phyloP scores from a whole-genome alignment of 371 early-diverging fungal genomes.

The Mucor saturninus region DNA sequence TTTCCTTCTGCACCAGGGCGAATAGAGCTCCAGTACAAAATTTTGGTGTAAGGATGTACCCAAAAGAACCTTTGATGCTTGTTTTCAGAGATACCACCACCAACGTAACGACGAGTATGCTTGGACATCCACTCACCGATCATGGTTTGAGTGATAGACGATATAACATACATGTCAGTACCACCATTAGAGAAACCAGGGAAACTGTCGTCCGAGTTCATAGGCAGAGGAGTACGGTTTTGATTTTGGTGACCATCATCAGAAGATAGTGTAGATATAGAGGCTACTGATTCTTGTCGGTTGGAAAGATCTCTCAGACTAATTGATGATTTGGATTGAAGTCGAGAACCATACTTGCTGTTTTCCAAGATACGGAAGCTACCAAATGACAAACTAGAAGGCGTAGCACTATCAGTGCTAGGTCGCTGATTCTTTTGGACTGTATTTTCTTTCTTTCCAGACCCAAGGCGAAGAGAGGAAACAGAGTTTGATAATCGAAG shows the following conservation, averaged over 20 bases:
- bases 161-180: slow-evolving; percentile 67
- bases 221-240: slow-evolving; percentile 2
- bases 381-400: slow-evolving; percentile 19
- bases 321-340: slow-evolving; percentile 10
- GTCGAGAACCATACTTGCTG: slow-evolving; percentile 21
- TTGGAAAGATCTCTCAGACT: slow-evolving; percentile 22
- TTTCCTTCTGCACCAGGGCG: slow-evolving; percentile 67
- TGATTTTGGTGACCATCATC: slow-evolving; percentile 15
- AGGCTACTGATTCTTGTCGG: slow-evolving; percentile 21
- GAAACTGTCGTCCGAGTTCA: slow-evolving; percentile 18
- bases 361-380: slow-evolving; percentile 31
- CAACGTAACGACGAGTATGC: slow-evolving; percentile 67
- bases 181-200: slow-evolving; percentile 22
- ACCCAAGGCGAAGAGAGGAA: slow-evolving; percentile 28
- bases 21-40: slow-evolving; percentile 77
- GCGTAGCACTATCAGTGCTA: slow-evolving; percentile 1
- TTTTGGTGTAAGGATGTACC: slow-evolving; percentile 86
- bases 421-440: slow-evolving; percentile 12
- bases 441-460: slow-evolving; percentile 13
- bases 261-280: slow-evolving; percentile 37
- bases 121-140: slow-evolving; percentile 83
- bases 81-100: slow-evolving; percentile 65
- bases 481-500: slow-evolving; percentile 28
- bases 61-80: slow-evolving; percentile 81
- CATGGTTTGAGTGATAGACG: slow-evolving; percentile 81